A percentile compares a stretch with the other conserved stretches of the same genome.
Evolutionary conservation across 1,284 basidiomycete genomes (phyloP).

Genomic region (Boletus smithii): DNA sequence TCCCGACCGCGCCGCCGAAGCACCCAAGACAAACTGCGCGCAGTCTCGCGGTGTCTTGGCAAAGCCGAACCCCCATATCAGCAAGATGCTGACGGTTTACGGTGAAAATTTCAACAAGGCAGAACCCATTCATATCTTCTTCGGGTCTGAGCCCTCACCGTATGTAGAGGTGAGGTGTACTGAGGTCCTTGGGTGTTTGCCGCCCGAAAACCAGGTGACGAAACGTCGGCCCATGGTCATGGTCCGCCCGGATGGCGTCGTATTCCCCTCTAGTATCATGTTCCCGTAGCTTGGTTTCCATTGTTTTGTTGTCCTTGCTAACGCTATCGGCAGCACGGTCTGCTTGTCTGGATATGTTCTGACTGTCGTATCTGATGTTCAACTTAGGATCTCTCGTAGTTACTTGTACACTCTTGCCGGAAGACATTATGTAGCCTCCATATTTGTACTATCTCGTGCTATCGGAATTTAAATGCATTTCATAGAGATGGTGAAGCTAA

Average conservation of each 20-base stretch:
- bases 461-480: slow-evolving; percentile 20
- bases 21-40: slow-evolving; percentile 62
- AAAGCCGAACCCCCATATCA: slow-evolving; percentile 68
- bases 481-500: slow-evolving; percentile 21
- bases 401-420: slow-evolving; percentile 29
- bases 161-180: slow-evolving; percentile 87
- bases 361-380: slow-evolving; percentile 26
- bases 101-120: slow-evolving; percentile 87
- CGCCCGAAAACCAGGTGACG: slow-evolving; percentile 58
- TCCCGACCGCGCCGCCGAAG: slow-evolving; percentile 75
- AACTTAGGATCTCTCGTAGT: slow-evolving; percentile 33
- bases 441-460: slow-evolving; percentile 25
- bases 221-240: slow-evolving; percentile 81
- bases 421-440: slow-evolving; percentile 34
- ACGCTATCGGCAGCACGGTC: slow-evolving; percentile 32
- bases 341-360: slow-evolving; percentile 27
- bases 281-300: slow-evolving; percentile 59
- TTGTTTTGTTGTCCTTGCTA: slow-evolving; percentile 19
- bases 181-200: slow-evolving; percentile 79
- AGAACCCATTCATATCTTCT: slow-evolving; percentile 79
- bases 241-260: slow-evolving; percentile 84
- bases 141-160: slow-evolving; percentile 82
- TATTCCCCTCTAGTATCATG: slow-evolving; percentile 84
- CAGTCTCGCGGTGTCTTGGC: slow-evolving; percentile 62
- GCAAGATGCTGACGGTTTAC: slow-evolving; percentile 81